Evolutionary conservation across 1,139 yeast species (phyloP), one percentile per base, ranked within the genome.

Genomic region (Zygosaccharomyces pseudobailii): DNA sequence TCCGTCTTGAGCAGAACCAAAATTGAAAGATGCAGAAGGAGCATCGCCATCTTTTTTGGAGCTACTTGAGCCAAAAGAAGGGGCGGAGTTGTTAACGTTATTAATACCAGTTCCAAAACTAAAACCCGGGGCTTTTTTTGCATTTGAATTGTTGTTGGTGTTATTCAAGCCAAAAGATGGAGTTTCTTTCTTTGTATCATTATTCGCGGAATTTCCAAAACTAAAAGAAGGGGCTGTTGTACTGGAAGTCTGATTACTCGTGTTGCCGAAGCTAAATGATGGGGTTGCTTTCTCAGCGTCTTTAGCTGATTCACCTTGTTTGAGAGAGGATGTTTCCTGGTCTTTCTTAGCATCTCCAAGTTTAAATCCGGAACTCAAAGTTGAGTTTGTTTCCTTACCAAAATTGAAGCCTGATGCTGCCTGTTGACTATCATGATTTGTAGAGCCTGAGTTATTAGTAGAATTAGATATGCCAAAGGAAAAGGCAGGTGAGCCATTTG

Each of bases 121-220:
- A 13, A 13, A 13, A 13, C 17, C 17, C 2, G 17, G 17, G 17
- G 17, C 17, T 13, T 13, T 1, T 2, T 13, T 13, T 13, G 17
- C 17, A 13, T 13, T 2, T 13, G 17, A 1, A 13, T 13, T 13
- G 17, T 13, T 13, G 17, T 1, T 13, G 17, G 17, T 1, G 2
- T 13, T 13, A 13, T 13, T 13, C 17, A 13, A 13, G n/a, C 30
- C 33, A 10, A 32, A 31, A 30, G 23, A 10, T 20, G 43, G 36
- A 5, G 30, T 41, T 8, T 37, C 19, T 30, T 33, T 32, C 19
- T 34, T 28, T n/a, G 19, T 21, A 13, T 23, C 32, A 36, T 55
- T 63, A 8, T 66, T 60, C 41, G 58, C 61, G 33, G 62, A 17
- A 10, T 51, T 50, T 45, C 39, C 68, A 64, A 57, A 68, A 58